Evolutionary conservation across 106 monocot species (phyloP).

Genomic region (Dendrobium catenatum): DNA sequence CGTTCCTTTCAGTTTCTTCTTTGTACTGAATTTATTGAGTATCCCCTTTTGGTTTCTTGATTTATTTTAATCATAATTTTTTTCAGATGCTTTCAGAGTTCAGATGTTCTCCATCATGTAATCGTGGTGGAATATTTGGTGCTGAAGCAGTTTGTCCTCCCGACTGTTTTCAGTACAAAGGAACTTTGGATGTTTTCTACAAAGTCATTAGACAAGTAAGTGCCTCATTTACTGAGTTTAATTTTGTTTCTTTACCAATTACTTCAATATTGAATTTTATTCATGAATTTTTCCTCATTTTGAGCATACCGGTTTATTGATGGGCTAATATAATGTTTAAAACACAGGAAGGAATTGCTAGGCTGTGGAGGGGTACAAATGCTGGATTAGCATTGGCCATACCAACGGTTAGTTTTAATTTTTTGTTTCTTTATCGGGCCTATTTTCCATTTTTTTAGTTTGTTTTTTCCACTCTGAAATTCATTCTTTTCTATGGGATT

Average conservation of each 20-base stretch:
- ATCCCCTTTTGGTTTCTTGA: background rate
- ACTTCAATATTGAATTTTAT: background rate
- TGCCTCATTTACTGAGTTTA: background rate
- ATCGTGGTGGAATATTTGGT: conserved; percentile 68
- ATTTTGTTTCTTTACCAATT: background rate
- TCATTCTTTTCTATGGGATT: background rate
- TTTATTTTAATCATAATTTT: conserved; percentile 1
- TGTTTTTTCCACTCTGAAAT: background rate
- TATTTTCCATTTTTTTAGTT: too few relatives aligned
- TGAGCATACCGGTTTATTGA: background rate
- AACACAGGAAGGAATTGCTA: conserved; percentile 80
- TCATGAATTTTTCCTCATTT: background rate
- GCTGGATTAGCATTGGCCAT: conserved; percentile 76
- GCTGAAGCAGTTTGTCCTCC: conserved; percentile 65
- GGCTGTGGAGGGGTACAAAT: conserved; percentile 93
- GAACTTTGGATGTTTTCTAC: conserved; percentile 88
- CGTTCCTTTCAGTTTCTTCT: background rate
- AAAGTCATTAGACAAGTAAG: conserved; percentile 88
- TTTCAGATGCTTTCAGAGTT: conserved; percentile 71
- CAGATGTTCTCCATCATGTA: conserved; percentile 85
- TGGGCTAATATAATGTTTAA: background rate
- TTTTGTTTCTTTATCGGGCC: background rate
- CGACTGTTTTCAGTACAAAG: conserved; percentile 94
- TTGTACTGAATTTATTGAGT: background rate
- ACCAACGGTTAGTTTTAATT: conserved; percentile 61